phyloP scores from a whole-genome alignment of 2,329 filamentous ascomycete species.

The Sporothrix inflata region DNA sequence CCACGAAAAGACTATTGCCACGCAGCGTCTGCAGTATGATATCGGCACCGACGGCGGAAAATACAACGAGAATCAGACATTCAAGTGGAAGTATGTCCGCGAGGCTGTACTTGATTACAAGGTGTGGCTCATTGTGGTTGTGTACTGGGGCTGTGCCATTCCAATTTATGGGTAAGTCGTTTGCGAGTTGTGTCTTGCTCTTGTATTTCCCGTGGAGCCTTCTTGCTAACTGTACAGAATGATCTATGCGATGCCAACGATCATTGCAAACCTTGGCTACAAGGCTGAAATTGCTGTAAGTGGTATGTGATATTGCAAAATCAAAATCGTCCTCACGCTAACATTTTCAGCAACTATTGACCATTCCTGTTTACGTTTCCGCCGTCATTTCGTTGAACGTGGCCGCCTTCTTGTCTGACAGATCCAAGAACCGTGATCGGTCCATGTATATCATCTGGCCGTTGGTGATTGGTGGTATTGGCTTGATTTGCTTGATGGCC shows the following conservation, averaged over 20 bases:
- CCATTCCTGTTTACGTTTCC: neutral
- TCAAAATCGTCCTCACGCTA: too few species aligned
- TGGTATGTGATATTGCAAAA: neutral
- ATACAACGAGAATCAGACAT: neutral
- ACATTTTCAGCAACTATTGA: neutral
- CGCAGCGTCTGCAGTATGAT: neutral
- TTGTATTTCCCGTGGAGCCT: too few species aligned
- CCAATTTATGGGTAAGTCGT: neutral
- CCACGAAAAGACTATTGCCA: neutral
- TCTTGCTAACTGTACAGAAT: too few species aligned
- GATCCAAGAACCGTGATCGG: neutral
- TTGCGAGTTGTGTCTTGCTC: too few species aligned
- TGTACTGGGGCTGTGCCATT: neutral
- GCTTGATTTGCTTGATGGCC: neutral
- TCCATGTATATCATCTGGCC: neutral
- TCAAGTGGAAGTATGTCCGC: neutral
- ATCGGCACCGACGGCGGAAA: neutral
- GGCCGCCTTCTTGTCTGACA: neutral
- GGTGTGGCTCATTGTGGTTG: neutral
- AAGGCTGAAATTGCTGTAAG: neutral
- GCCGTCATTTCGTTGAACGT: neutral
- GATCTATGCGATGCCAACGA: neutral
- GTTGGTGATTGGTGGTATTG: neutral
- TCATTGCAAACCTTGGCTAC: neutral
- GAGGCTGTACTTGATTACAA: neutral